Percentiles rank a stretch among this genome's conserved stretches.
Evolutionary conservation across 139 green algal genomes (phyloP).

Genomic region (Chlorella ohadii): DNA sequence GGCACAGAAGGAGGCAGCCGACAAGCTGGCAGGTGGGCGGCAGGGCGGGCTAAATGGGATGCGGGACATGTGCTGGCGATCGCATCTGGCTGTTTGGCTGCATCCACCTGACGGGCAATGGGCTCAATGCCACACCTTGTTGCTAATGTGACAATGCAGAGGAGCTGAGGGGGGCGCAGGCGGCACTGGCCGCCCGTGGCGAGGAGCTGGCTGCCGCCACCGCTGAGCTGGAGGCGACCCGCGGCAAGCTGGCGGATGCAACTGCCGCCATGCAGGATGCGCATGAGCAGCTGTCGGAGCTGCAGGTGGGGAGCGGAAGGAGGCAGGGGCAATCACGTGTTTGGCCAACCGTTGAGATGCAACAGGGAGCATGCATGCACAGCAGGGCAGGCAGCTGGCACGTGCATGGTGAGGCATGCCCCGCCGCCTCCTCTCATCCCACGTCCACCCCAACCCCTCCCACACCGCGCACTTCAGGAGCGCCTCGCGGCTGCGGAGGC

Average conservation of each 20-base stretch:
- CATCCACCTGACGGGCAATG: too few species aligned
- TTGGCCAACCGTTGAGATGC: too few species aligned
- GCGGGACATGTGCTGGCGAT: too few species aligned
- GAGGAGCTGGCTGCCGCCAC: background rate
- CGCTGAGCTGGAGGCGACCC: constrained; percentile 3
- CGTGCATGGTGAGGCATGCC: too few species aligned
- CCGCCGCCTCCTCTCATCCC: too few species aligned
- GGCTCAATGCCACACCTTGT: too few species aligned
- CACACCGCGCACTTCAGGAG: background rate
- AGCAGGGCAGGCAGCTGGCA: too few species aligned
- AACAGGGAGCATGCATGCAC: too few species aligned
- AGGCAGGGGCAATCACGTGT: too few species aligned
- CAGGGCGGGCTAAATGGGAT: too few species aligned
- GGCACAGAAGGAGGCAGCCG: background rate
- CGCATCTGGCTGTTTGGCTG: too few species aligned
- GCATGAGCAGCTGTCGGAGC: constrained; percentile 21
- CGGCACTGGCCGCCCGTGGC: background rate
- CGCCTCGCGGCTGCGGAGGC: background rate
- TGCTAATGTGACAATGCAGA: background rate
- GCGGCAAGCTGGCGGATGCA: constrained; percentile 4
- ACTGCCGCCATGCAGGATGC: constrained; percentile 25
- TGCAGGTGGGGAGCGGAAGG: constrained; percentile 1
- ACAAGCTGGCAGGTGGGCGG: background rate
- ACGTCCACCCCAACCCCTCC: background rate
- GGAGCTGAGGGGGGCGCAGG: background rate